Evolutionary conservation across 225 moss, liverwort and hornwort genomes (phyloP).

Genomic region (Climacium dendroides): DNA sequence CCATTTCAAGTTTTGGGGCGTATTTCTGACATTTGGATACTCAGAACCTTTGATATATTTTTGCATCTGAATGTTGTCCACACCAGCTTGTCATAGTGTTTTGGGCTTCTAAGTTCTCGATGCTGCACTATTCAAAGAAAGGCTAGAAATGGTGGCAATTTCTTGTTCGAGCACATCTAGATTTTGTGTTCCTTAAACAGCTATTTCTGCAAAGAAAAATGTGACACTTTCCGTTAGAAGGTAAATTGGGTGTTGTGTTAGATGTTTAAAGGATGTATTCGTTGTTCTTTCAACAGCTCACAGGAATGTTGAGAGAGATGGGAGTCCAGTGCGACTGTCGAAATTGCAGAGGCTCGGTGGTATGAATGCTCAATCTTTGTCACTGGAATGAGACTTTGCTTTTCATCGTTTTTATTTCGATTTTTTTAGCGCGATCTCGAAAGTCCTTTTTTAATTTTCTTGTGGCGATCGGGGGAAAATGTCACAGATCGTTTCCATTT

Average conservation of each 20-base stretch:
- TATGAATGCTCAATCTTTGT: background rate
- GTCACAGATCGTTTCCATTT: conserved; percentile 38
- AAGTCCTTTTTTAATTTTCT: background rate
- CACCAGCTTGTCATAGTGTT: background rate
- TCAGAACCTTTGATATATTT: background rate
- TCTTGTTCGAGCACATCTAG: background rate
- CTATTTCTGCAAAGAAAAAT: background rate
- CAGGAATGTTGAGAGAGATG: conserved; percentile 43
- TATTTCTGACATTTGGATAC: background rate
- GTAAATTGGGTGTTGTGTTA: conserved; percentile 20
- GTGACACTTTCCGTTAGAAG: conserved; percentile 9
- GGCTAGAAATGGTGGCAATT: background rate
- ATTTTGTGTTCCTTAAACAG: background rate
- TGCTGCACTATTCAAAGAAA: background rate
- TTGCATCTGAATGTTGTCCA: background rate
- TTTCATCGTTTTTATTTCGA: too few species aligned
- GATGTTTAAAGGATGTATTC: background rate
- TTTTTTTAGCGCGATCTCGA: background rate
- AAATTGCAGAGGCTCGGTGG: conserved; percentile 36
- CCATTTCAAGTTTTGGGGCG: background rate
- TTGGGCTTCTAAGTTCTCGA: background rate
- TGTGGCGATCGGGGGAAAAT: background rate
- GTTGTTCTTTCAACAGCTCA: conserved; percentile 27
- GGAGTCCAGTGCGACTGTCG: conserved; percentile 48
- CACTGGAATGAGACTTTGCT: background rate